Evolutionary conservation across 352 stramenopile species (phyloP).

Genomic region (Phytophthora foliorum): DNA sequence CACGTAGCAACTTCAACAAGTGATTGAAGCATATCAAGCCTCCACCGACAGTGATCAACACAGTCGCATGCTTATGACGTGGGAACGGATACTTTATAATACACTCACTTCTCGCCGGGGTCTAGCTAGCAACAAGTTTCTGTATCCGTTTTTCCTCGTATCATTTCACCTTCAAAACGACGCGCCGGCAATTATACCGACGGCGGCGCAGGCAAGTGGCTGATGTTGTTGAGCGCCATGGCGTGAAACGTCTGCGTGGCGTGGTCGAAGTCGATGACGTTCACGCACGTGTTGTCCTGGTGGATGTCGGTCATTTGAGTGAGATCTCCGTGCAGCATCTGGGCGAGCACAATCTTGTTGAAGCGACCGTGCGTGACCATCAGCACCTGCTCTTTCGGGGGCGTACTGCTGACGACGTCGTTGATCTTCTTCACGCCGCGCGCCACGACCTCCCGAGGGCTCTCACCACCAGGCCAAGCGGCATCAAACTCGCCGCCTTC

Average conservation of each 20-base stretch:
- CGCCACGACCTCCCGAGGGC: constrained; percentile 70
- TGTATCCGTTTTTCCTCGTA: constrained; percentile 11
- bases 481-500: constrained; percentile 56
- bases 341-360: constrained; percentile 85
- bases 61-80: not conserved
- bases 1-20: no score
- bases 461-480: constrained; percentile 74
- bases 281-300: constrained; percentile 91
- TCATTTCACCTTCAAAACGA: constrained; percentile 16
- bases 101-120: constrained; percentile 5
- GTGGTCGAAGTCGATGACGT: constrained; percentile 86
- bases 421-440: constrained; percentile 74
- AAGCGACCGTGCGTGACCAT: constrained; percentile 87
- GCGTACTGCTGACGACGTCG: constrained; percentile 51
- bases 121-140: constrained; percentile 9
- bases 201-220: constrained; percentile 54
- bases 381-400: constrained; percentile 67
- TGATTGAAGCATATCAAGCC: not conserved
- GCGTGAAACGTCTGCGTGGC: constrained; percentile 54
- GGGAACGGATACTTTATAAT: constrained; percentile 30
- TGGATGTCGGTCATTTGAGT: constrained; percentile 69
- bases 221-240: constrained; percentile 82
- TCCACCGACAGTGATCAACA: no score
- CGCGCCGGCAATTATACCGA: constrained; percentile 25
- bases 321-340: constrained; percentile 70